Conservation (phyloP, 2,329 filamentous ascomycete species). For the Talaromyces sp. region DNA sequence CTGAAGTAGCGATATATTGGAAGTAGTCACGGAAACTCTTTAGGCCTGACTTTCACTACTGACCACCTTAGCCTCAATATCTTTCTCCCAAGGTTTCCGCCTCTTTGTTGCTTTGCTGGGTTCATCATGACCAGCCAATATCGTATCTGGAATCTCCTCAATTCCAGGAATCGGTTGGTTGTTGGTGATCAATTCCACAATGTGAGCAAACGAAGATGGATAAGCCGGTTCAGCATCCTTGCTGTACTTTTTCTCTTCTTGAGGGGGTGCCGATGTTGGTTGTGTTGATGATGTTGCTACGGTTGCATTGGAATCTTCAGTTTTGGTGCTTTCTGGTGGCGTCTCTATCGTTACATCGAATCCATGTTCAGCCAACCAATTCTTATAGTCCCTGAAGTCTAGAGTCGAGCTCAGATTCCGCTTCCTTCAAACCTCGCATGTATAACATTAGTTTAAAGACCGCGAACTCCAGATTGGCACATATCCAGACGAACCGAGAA, state of each 20-base stretch:
- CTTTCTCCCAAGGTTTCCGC: conserved; percentile 78
- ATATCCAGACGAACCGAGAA: conserved; percentile 35
- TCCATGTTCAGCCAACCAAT: conserved; percentile 49
- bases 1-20: neutral
- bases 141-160: conserved; percentile 75
- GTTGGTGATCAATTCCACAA: conserved; percentile 78
- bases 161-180: conserved; percentile 85
- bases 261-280: conserved; percentile 9
- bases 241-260: conserved; percentile 16
- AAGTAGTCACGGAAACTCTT: neutral
- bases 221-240: conserved; percentile 61
- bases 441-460: neutral
- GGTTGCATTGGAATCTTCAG: neutral
- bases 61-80: neutral
- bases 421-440: conserved; percentile 29
- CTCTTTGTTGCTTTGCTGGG: conserved; percentile 52
- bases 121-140: conserved; percentile 67
- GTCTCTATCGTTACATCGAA: neutral
- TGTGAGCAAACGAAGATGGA: conserved; percentile 77
- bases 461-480: neutral
- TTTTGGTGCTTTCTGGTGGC: neutral
- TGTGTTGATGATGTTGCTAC: conserved; percentile 10
- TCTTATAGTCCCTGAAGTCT: conserved; percentile 65
- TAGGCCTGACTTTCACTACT: neutral
- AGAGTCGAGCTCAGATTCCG: conserved; percentile 45